These are phyloP conservation scores for Neurospora crassa DNA, from an alignment of 2,329 filamentous ascomycete species.

Conservation along the genomic window DNA sequence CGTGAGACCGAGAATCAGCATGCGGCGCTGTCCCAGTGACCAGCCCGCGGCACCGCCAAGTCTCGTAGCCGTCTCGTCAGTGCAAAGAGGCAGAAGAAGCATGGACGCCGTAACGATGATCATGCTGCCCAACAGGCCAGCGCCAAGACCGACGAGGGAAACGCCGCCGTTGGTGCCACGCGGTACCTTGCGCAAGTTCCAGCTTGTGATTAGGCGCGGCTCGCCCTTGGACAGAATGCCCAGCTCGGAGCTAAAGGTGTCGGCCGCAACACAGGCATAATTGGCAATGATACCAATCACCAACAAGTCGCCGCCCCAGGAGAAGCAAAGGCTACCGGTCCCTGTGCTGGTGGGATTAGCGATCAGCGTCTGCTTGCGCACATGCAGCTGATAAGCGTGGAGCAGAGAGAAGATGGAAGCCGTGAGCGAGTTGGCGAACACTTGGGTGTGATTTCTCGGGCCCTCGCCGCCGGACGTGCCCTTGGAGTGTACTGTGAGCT, in stretches of 20 bases:
- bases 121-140: conserved; percentile 65
- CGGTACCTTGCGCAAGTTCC: conserved; percentile 66
- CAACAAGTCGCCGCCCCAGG: conserved; percentile 53
- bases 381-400: conserved; percentile 49
- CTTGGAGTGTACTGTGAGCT: conserved; percentile 66
- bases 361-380: conserved; percentile 32
- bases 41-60: conserved; percentile 39
- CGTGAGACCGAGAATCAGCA: conserved; percentile 49
- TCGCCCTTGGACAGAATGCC: conserved; percentile 72
- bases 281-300: conserved; percentile 63
- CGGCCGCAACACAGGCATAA: conserved; percentile 84
- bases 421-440: conserved; percentile 78
- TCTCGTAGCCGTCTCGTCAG: conserved; percentile 25
- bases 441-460: conserved; percentile 73
- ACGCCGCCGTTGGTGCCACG: conserved; percentile 92
- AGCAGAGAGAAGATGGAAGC: conserved; percentile 56
- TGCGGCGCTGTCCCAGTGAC: conserved; percentile 34
- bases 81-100: conserved; percentile 61
- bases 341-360: conserved; percentile 21
- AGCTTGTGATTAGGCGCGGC: conserved; percentile 80
- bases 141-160: conserved; percentile 61
- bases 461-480: conserved; percentile 72
- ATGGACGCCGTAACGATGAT: conserved; percentile 58
- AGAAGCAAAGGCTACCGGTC: conserved; percentile 41
- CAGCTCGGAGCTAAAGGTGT: conserved; percentile 92